Base-by-base conservation (phyloP, 2,329 filamentous ascomycete species). In the Phoma sp. region DNA sequence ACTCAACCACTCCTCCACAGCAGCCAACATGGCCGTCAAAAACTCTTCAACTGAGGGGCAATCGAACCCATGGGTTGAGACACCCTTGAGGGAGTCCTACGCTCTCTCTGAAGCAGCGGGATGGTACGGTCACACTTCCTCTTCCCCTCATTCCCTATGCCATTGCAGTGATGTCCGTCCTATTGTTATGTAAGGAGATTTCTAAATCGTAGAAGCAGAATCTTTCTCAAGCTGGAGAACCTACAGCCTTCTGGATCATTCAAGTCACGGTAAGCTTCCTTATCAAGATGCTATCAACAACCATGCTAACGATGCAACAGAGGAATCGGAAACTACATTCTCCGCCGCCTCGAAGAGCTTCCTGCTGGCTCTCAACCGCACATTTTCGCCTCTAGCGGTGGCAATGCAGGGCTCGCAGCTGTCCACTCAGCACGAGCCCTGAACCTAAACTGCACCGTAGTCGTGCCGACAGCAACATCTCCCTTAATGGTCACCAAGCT, bases 191-290 rank as follows among this genome's bases (percentile, higher is more conserved):
- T 68, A 64, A 60, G 61, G 58, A 51, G 49, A 66, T 50, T 65
- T 65, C 75, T 77, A 77, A 77, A 54, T 54, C 51, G 51, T 54
- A 54, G 51, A 54, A 81, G 90, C 79, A 87, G 89, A 77, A 85
- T 96, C 74, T 91, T 90, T 74, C 86, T 96, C 67, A 96, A 96
- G 75, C 84, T 95, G 58, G 91, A 96, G 66, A 91, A 90, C 71
- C 84, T 92, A 48, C 92, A 96, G 69, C 92, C 91, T 4, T 89
- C 88, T 18, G 90, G 90, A 59, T 93, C 90, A 32, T 96, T 96
- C 85, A 95, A 96, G 75, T 93, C 90, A 39, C 66, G 72, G 72
- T 74, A 72, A 56, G 64, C 40, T 43, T 50, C n/a, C 18, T 36
- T 15, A 37, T 39, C 12, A 32, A 47, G 18, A 9, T 15, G 17